phyloP scores from a whole-genome alignment of 1,284 basidiomycete species.

The Coniophora puteana region DNA sequence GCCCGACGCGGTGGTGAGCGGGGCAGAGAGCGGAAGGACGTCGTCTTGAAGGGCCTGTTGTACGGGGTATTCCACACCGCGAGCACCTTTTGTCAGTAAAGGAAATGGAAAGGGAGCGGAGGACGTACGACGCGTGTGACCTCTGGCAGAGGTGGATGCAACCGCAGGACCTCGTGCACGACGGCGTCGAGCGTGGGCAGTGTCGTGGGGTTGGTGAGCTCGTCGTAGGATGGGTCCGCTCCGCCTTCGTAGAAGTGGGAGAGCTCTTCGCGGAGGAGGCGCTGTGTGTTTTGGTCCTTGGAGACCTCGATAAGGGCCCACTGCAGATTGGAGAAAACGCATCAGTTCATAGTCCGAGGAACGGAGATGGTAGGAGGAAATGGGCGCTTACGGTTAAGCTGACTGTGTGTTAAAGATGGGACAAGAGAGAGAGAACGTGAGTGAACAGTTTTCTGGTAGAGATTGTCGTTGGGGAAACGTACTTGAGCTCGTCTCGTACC shows the following conservation, averaged over 20 bases:
- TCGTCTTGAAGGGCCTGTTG: constrained; percentile 44
- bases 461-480: too few species aligned
- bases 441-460: too few species aligned
- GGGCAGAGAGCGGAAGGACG: constrained; percentile 42
- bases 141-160: constrained; percentile 18
- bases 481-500: constrained; percentile 37
- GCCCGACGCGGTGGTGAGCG: constrained; percentile 28
- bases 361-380: constrained; percentile 9
- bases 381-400: background rate
- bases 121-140: constrained; percentile 36
- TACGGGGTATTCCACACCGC: constrained; percentile 17
- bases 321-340: constrained; percentile 5
- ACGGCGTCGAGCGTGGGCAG: constrained; percentile 7
- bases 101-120: background rate
- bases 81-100: too few species aligned
- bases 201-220: background rate
- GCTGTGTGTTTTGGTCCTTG: constrained; percentile 10
- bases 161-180: constrained; percentile 13
- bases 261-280: constrained; percentile 15
- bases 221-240: constrained; percentile 7
- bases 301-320: constrained; percentile 20
- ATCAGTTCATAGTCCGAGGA: too few species aligned
- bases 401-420: background rate
- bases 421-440: background rate
- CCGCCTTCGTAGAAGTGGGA: background rate